Percentiles rank a stretch among this genome's conserved stretches.
These are phyloP conservation scores for Teunomyces atbi DNA, from an alignment of 805 yeast genomes.

Conservation along the genomic window DNA sequence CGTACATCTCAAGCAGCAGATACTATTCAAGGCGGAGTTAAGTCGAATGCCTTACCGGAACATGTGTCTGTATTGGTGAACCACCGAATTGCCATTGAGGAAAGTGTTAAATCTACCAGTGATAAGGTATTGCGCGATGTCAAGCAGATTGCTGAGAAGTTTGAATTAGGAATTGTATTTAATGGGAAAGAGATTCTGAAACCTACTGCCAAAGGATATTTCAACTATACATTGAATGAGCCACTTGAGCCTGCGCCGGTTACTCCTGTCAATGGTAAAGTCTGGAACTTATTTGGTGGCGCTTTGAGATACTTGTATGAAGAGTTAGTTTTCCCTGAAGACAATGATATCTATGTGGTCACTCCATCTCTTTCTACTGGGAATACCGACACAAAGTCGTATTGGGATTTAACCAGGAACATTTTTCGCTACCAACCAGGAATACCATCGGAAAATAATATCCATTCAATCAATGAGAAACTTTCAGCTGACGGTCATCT, in stretches of 20 bases:
- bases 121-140: slow-evolving; percentile 32
- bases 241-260: slow-evolving; percentile 40
- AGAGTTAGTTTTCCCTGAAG: slow-evolving; percentile 26
- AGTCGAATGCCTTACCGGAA: slow-evolving; percentile 52
- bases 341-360: slow-evolving; percentile 25
- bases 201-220: slow-evolving; percentile 29
- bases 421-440: slow-evolving; percentile 37
- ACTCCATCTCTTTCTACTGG: slow-evolving; percentile 38
- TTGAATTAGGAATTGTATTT: slow-evolving; percentile 34
- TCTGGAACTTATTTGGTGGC: slow-evolving; percentile 38
- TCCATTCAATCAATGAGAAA: slow-evolving; percentile 38
- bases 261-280: slow-evolving; percentile 30
- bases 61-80: slow-evolving; percentile 43
- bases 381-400: slow-evolving; percentile 41
- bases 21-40: slow-evolving; percentile 48
- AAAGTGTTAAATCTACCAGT: slow-evolving; percentile 30
- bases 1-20: slow-evolving; percentile 51
- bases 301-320: slow-evolving; percentile 38
- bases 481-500: slow-evolving; percentile 31
- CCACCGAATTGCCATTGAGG: slow-evolving; percentile 48
- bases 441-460: slow-evolving; percentile 16
- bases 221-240: slow-evolving; percentile 24
- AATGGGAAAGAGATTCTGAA: slow-evolving; percentile 23
- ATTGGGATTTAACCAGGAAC: slow-evolving; percentile 40
- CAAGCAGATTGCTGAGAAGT: slow-evolving; percentile 31